A percentile compares a stretch with the other conserved stretches of the same genome.
These are phyloP conservation scores for Rhamnella rubrinervis DNA, from an alignment of 331 rosid species.

Conservation along the genomic window DNA sequence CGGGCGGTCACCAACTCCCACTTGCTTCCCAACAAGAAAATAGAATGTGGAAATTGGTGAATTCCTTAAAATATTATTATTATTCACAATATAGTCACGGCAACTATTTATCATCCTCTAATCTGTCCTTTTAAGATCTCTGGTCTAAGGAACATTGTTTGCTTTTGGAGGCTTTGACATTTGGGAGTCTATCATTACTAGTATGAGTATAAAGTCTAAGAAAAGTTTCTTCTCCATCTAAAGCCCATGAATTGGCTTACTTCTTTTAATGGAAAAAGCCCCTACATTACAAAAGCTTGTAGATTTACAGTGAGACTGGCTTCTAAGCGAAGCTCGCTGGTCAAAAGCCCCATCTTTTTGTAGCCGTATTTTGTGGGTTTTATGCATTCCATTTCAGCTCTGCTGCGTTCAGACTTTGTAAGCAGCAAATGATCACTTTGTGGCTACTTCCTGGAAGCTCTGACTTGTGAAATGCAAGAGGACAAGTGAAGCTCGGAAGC, in stretches of 20 bases:
- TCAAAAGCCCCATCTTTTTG: slow-evolving; percentile 47
- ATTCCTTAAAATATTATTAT: background rate
- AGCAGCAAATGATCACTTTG: slow-evolving; percentile 44
- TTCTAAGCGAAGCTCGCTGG: slow-evolving; percentile 44
- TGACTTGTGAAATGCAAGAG: slow-evolving; percentile 32
- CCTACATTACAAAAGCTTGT: slow-evolving; percentile 47
- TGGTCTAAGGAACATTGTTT: slow-evolving; percentile 33
- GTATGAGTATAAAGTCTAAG: slow-evolving; percentile 13
- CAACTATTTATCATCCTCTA: slow-evolving; percentile 42
- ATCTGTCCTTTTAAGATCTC: slow-evolving; percentile 37
- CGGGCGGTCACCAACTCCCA: slow-evolving; percentile 85
- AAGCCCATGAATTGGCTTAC: slow-evolving; percentile 42
- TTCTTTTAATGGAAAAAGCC: slow-evolving; percentile 64
- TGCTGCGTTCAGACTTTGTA: slow-evolving; percentile 32
- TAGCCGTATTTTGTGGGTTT: slow-evolving; percentile 37
- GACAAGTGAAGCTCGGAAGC: slow-evolving; percentile 34
- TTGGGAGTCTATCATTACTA: slow-evolving; percentile 40
- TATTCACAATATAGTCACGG: slow-evolving; percentile 21
- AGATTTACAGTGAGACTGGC: slow-evolving; percentile 23
- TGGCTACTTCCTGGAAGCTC: slow-evolving; percentile 40
- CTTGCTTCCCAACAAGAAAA: slow-evolving; percentile 67
- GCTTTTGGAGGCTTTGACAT: slow-evolving; percentile 68
- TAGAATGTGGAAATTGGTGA: slow-evolving; percentile 56
- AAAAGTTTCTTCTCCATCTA: slow-evolving; percentile 42
- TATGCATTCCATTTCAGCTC: slow-evolving; percentile 29